Conservation (phyloP, 1,284 basidiomycete species). For the Ceratobasidium sp. region DNA sequence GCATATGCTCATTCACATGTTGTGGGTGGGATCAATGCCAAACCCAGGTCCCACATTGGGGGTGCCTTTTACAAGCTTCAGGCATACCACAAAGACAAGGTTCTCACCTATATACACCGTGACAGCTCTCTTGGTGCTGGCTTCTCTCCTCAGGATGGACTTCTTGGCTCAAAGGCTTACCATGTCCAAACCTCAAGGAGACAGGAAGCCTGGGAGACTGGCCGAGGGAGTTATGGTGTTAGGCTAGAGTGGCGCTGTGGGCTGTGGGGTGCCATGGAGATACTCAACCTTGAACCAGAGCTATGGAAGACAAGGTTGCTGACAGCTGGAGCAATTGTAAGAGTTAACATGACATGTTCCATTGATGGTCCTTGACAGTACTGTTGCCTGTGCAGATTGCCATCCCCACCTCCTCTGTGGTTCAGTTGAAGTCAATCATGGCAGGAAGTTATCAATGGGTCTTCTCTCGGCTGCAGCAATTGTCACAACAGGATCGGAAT, state of each 20-base stretch:
- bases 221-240: neutral
- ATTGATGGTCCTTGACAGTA: neutral
- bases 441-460: neutral
- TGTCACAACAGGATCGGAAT: neutral
- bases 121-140: neutral
- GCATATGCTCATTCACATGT: constrained; percentile 18
- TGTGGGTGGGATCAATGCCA: neutral
- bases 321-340: neutral
- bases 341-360: neutral
- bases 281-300: neutral
- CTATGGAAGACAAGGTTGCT: neutral
- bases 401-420: neutral
- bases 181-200: neutral
- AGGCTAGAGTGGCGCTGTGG: neutral
- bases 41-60: neutral
- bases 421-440: too few species aligned
- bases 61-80: neutral
- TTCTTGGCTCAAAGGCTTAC: neutral
- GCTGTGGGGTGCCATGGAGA: neutral
- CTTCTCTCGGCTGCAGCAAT: neutral
- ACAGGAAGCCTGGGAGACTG: neutral
- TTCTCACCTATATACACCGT: constrained; percentile 1
- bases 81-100: constrained; percentile 21
- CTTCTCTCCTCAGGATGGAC: constrained; percentile 4
- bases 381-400: neutral